These are phyloP conservation scores for Pezizomycotina sp. DNA, from an alignment of 2,329 filamentous ascomycete genomes.

Conservation along the genomic window DNA sequence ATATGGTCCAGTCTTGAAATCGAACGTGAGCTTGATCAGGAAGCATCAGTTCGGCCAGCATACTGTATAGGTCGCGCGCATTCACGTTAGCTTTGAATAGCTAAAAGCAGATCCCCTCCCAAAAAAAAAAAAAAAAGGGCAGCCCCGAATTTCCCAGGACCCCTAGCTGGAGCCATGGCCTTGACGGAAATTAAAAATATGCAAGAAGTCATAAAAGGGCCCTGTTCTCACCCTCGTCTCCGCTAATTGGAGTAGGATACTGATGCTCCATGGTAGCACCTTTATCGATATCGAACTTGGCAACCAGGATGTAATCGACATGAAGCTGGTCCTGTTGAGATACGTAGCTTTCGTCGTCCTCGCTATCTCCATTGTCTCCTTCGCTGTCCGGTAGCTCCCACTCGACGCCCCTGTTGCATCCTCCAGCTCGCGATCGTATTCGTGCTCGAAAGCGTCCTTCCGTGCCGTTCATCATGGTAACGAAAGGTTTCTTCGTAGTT, in stretches of 20 bases:
- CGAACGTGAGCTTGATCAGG: conserved; percentile 90
- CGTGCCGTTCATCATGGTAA: conserved; percentile 16
- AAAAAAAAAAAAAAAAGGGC: no score
- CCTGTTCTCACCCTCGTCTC: conserved; percentile 52
- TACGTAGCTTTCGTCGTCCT: conserved; percentile 17
- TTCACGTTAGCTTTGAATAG: no score
- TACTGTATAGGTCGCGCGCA: no score
- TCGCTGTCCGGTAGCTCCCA: conserved; percentile 18
- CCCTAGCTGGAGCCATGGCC: no score
- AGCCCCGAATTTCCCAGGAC: no score
- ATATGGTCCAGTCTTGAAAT: conserved; percentile 97
- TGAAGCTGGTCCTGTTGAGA: conserved; percentile 42
- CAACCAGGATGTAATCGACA: conserved; percentile 96
- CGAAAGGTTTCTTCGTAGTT: no score
- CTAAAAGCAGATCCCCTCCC: no score
- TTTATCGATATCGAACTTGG: conserved; percentile 90
- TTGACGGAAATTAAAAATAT: no score
- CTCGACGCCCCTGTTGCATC: conserved; percentile 10
- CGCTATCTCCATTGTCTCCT: conserved; percentile 8
- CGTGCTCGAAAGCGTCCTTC: conserved; percentile 12
- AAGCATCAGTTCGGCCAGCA: conserved; percentile 95
- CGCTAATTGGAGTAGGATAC: conserved; percentile 84
- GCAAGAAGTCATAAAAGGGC: no score
- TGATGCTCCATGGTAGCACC: conserved; percentile 98
- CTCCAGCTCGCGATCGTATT: conserved; percentile 12